Evolutionary conservation across 768 basidiomycete genomes (phyloP), one percentile per base, ranked within the genome.

Genomic region (Tephrocybe sp.): DNA sequence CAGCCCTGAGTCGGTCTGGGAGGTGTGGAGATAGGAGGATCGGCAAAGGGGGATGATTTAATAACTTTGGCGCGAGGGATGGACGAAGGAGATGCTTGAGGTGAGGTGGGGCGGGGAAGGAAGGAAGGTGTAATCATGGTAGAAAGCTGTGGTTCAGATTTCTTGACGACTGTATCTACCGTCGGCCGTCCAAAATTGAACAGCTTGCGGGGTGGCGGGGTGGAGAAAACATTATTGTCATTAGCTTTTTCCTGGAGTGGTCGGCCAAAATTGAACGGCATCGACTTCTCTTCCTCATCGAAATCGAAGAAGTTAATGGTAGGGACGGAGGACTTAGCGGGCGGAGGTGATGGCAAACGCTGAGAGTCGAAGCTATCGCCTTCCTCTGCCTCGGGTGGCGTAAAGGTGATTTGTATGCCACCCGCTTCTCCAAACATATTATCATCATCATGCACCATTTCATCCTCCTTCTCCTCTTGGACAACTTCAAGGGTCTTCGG

Each of bases 361-460:
- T 69, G 69, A 28, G 60, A 59, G 11, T 68, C 62, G 25, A 60
- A 51, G 15, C 56, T 59, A 21, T 64, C 64, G 21, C 65, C 64
- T 33, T 72, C 73, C 21, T 73, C 73, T 10, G 70, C 63, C 20
- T 63, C 69, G n/a, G 88, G 84, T 17, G 84, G 79, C 3, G 80
- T 82, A 55, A 90, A 89, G 3, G 77, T 86, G 58, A 90, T 89
- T 54, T 77, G 82, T 62, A 91, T 87, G 4, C 88, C 89, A 23
- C 84, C 81, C 37, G 80, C 79, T 50, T 85, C 80, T 25, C 83
- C 84, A 48, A 82, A 74, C 58, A 83, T 76, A 37, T 81, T 77
- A 18, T 75, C 75, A 12, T 77, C 77, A 21, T 72, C 72, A 12
- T 76, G 72, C 4, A 60, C 59, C n/a, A 70, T 72, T 26, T 67